phyloP scores from a whole-genome alignment of 257 asterid species.

The Nicotiana undulata region DNA sequence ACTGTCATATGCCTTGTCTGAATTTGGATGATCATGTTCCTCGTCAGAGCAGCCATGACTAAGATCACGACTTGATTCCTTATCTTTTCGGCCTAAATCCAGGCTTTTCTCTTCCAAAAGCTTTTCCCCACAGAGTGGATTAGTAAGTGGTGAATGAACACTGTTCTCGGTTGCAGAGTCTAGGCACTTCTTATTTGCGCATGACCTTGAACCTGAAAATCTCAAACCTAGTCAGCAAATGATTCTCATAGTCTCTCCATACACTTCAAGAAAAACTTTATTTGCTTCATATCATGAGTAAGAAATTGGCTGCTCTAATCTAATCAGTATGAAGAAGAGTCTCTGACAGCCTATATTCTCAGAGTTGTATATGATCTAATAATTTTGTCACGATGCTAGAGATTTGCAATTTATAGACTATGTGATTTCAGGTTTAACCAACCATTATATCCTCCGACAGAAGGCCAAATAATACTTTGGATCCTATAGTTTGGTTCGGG shows the following conservation, averaged over 20 bases:
- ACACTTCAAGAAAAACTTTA: not conserved
- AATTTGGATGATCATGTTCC: not conserved
- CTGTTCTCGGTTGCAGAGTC: conserved; percentile 1
- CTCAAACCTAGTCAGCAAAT: not conserved
- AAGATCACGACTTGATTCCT: conserved; percentile 8
- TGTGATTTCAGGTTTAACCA: not conserved
- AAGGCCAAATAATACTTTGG: not conserved
- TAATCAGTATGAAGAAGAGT: not conserved
- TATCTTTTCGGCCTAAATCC: not conserved
- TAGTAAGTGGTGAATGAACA: conserved; percentile 5
- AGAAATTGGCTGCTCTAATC: not conserved
- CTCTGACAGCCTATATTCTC: not conserved
- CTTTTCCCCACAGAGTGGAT: not conserved
- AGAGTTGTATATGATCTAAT: not conserved
- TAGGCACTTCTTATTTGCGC: conserved; percentile 10
- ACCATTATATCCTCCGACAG: not conserved
- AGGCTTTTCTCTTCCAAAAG: conserved; percentile 6
- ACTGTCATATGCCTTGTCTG: not conserved
- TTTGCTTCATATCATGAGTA: not conserved
- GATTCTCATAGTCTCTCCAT: not conserved
- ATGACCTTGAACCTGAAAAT: conserved; percentile 4
- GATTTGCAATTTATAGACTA: not conserved
- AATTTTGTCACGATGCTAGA: not conserved
- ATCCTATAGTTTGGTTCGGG: not conserved
- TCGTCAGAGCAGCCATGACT: conserved; percentile 3